phyloP scores from a whole-genome alignment of 1,284 basidiomycete species.

The Moniliophthora roreri region DNA sequence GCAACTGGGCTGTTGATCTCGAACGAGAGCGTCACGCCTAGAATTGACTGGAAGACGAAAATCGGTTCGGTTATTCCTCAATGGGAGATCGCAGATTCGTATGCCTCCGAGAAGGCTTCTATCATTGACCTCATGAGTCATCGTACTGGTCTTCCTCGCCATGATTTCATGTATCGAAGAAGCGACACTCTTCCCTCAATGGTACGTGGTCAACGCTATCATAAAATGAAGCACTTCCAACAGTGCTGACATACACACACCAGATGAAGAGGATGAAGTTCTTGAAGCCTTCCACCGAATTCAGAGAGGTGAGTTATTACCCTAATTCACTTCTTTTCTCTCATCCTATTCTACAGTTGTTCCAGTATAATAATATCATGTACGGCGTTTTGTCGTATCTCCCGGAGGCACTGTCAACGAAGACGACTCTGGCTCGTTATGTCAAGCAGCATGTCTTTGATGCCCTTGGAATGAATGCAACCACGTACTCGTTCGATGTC shows the following conservation, averaged over 20 bases:
- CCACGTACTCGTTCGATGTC: conserved; percentile 19
- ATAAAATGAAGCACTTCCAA: no score
- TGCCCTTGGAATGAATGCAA: conserved; percentile 19
- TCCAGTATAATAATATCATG: conserved; percentile 23
- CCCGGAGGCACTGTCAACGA: conserved; percentile 15
- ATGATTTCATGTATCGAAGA: conserved; percentile 12
- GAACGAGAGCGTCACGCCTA: no score
- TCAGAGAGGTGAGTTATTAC: background rate
- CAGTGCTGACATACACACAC: no score
- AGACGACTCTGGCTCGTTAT: conserved; percentile 19
- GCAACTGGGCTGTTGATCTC: no score
- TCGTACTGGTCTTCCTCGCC: conserved; percentile 25
- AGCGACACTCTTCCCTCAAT: background rate
- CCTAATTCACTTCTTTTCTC: background rate
- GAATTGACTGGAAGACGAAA: no score
- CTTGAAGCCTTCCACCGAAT: conserved; percentile 9
- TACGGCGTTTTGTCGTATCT: conserved; percentile 20
- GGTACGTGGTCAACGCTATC: conserved; percentile 1
- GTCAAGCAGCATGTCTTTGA: conserved; percentile 22
- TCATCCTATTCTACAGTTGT: conserved; percentile 2
- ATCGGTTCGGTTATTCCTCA: conserved; percentile 22
- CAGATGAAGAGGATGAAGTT: conserved; percentile 7
- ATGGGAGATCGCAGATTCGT: conserved; percentile 21
- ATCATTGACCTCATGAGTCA: conserved; percentile 27
- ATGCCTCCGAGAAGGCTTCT: conserved; percentile 19